Evolutionary conservation across 371 early-diverging fungal species (phyloP), one percentile per base, ranked within the genome.

Genomic region (Phascolomyces articulosus): DNA sequence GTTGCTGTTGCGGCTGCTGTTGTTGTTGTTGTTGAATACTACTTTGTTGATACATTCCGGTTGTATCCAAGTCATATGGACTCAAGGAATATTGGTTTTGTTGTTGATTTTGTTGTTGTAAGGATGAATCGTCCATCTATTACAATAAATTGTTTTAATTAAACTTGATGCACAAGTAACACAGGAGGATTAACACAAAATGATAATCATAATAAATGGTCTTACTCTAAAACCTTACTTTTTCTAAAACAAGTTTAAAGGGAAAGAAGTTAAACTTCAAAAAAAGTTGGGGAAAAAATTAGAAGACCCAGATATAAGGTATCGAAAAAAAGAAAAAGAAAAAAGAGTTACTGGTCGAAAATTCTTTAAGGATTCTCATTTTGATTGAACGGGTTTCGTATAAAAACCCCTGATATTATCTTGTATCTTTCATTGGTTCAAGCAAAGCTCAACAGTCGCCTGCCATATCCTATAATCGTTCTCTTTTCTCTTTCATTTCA

Each of bases 21-120:
- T 7, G 11, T 51, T 51, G 44, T 15, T n/a, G 26, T 51, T 51
- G 44, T n/a, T n/a, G 51, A 47, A 20, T 16, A 20, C n/a, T 47
- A 47, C 24, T 7, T 18, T 24, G 10, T 51, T 51, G 51, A 51
- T 51, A 44, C n/a, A 44, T 15, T 16, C 44, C 44, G 4, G 15
- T 44, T 44, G 51, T 51, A n/a, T 51, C 51, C 11, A 51, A 24
- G 15, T 51, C 51, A n/a, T 51, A 51, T 51, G 51, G 51, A 6
- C 51, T 51, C 51, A 51, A 11, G 7, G 51, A 51, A n/a, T 44
- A 44, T 18, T 44, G 44, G 4, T 44, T 21, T 23, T 24, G 51
- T 4, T 49, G 51, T 23, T 51, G 51, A 18, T 47, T 11, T 47
- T 51, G 51, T n/a, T 47, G 47, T 20, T 8, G 47, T 1, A 16